A percentile compares a stretch with the other conserved stretches of the same genome.
These are phyloP conservation scores for Rhizopogon vesiculosus DNA, from an alignment of 768 basidiomycete genomes.

Conservation along the genomic window DNA sequence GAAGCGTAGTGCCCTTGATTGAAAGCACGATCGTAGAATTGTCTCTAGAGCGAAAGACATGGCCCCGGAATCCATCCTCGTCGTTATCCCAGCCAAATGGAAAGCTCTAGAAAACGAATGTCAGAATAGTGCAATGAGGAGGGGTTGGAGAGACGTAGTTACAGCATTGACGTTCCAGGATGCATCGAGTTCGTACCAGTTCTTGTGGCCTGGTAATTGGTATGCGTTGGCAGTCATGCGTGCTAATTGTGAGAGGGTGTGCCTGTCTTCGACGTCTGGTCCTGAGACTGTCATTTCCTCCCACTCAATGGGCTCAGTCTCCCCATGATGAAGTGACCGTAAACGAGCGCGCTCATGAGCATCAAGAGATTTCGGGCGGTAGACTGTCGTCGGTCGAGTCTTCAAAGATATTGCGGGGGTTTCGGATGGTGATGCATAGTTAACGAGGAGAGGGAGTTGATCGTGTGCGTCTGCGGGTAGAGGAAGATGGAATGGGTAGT, in stretches of 20 bases:
- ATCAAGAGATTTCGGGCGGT: slow-evolving; percentile 50
- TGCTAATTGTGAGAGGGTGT: slow-evolving; percentile 79
- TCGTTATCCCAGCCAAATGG: slow-evolving; percentile 73
- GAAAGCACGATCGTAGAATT: slow-evolving; percentile 83
- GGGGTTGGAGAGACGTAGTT: slow-evolving; percentile 14
- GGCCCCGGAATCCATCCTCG: slow-evolving; percentile 81
- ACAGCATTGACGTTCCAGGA: slow-evolving; percentile 60
- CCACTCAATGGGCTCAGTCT: slow-evolving; percentile 63
- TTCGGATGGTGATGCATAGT: slow-evolving; percentile 3
- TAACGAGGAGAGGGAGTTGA: slow-evolving; percentile 3
- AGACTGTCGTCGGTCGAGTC: slow-evolving; percentile 45
- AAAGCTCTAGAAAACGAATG: slow-evolving; percentile 49
- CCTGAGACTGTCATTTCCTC: slow-evolving; percentile 57
- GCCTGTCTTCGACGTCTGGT: slow-evolving; percentile 75
- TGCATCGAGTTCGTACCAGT: slow-evolving; percentile 79
- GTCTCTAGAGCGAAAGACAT: slow-evolving; percentile 75
- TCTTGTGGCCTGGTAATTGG: slow-evolving; percentile 57
- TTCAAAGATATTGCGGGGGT: slow-evolving; percentile 28
- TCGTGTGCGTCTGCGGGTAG: not conserved
- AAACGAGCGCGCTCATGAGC: slow-evolving; percentile 48
- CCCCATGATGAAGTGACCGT: slow-evolving; percentile 41
- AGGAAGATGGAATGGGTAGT: not conserved
- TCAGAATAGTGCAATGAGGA: slow-evolving; percentile 3
- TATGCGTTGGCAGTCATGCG: slow-evolving; percentile 92
- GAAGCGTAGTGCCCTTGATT: slow-evolving; percentile 86